Percentiles rank a stretch among this genome's conserved stretches.
Conservation (phyloP, 2,329 filamentous ascomycete genomes). For the Xylariaceae sp. region DNA sequence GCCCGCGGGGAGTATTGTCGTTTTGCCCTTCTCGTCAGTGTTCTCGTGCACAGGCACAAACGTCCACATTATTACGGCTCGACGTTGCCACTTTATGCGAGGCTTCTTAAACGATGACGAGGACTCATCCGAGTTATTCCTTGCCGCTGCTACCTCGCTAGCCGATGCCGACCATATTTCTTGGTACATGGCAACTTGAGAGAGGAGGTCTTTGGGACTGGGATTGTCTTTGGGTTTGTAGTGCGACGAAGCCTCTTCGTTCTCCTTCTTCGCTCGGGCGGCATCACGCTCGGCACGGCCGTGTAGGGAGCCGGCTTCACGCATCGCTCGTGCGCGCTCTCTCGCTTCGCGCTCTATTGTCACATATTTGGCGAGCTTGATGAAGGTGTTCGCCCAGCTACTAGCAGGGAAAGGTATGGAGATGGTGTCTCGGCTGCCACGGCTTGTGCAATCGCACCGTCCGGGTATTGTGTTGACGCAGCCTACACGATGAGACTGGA, state of each 20-base stretch:
- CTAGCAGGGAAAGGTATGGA: conserved; percentile 55
- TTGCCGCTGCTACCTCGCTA: conserved; percentile 26
- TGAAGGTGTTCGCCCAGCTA: conserved; percentile 56
- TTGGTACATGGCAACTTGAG: conserved; percentile 63
- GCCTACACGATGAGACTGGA: conserved; percentile 46
- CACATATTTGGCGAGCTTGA: conserved; percentile 51
- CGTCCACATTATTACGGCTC: conserved; percentile 60
- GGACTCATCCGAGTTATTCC: conserved; percentile 1
- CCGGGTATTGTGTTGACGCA: conserved; percentile 35
- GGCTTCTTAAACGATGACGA: conserved; percentile 6
- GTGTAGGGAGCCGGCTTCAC: conserved; percentile 20
- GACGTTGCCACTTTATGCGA: conserved; percentile 47
- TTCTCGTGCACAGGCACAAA: conserved; percentile 52
- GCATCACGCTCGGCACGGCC: conserved; percentile 25
- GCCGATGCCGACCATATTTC: conserved; percentile 57
- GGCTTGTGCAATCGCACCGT: conserved; percentile 49
- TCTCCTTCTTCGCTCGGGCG: conserved; percentile 29
- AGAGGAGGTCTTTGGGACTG: conserved; percentile 49
- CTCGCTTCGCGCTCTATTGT: conserved; percentile 31
- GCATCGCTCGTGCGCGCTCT: conserved; percentile 22
- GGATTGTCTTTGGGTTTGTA: conserved; percentile 21
- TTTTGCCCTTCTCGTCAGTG: conserved; percentile 39
- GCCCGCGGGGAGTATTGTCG: conserved; percentile 47
- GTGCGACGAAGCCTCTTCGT: conserved; percentile 29
- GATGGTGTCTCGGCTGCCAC: conserved; percentile 44